Percentiles rank a stretch among this genome's conserved stretches.
Evolutionary conservation across 2,329 filamentous ascomycete species (phyloP).

Genomic region (Trichoderma guizhouense): DNA sequence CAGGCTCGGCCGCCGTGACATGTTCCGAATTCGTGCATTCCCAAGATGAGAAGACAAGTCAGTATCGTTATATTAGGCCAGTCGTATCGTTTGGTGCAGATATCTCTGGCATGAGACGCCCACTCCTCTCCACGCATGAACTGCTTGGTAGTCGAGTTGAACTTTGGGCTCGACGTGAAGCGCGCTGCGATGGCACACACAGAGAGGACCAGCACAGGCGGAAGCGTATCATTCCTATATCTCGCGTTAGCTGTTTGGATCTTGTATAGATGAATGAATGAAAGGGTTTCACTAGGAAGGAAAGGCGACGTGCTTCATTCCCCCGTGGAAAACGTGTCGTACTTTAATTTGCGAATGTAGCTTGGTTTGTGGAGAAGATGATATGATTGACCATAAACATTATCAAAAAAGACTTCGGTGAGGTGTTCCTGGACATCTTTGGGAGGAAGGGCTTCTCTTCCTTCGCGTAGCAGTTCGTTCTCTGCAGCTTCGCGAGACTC

Average conservation of each 20-base stretch:
- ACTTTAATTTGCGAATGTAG: slow-evolving; percentile 84
- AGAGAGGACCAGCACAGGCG: slow-evolving; percentile 87
- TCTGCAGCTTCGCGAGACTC: slow-evolving; percentile 67
- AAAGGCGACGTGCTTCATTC: slow-evolving; percentile 4
- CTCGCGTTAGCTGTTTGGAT: not conserved
- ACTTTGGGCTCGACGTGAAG: slow-evolving; percentile 83
- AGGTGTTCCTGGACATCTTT: slow-evolving; percentile 91
- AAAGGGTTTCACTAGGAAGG: not conserved
- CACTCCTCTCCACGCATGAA: slow-evolving; percentile 89
- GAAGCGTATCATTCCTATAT: slow-evolving; percentile 56
- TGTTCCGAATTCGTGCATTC: slow-evolving; percentile 92
- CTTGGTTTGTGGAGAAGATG: slow-evolving; percentile 94
- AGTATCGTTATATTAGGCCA: slow-evolving; percentile 95
- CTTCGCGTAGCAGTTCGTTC: slow-evolving; percentile 74
- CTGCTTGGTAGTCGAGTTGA: slow-evolving; percentile 66
- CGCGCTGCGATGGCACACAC: slow-evolving; percentile 94
- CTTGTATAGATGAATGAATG: not conserved
- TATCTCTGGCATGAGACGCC: slow-evolving; percentile 82
- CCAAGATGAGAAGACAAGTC: slow-evolving; percentile 83
- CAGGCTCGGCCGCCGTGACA: slow-evolving; percentile 95
- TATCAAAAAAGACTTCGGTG: slow-evolving; percentile 92
- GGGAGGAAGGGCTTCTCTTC: slow-evolving; percentile 74
- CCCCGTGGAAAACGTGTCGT: slow-evolving; percentile 27
- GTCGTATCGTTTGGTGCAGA: slow-evolving; percentile 83
- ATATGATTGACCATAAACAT: slow-evolving; percentile 92